phyloP scores from a whole-genome alignment of 306 rosid species.

The Morella rubra region DNA sequence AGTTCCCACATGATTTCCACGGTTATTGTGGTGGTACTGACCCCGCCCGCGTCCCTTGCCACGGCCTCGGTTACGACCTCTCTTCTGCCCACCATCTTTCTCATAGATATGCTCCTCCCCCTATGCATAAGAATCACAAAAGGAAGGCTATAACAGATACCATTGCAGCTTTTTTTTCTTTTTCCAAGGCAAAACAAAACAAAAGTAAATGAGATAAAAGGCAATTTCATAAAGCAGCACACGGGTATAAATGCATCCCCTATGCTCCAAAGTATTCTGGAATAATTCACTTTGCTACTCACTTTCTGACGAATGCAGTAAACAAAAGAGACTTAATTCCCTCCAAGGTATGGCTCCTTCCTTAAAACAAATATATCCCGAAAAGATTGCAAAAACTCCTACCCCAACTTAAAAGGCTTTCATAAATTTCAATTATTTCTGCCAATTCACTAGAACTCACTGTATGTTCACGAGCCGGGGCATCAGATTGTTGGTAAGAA shows the following conservation, averaged over 20 bases:
- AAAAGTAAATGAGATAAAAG: neutral
- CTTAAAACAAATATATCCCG: no score
- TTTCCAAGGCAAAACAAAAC: no score
- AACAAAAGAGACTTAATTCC: no score
- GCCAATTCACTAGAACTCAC: constrained; percentile 45
- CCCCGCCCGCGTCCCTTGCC: constrained; percentile 82
- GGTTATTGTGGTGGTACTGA: constrained; percentile 63
- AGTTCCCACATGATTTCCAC: constrained; percentile 58
- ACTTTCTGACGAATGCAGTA: no score
- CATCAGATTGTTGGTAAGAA: constrained; percentile 50
- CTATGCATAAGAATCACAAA: constrained; percentile 35
- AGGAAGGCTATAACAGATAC: neutral
- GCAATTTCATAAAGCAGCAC: neutral
- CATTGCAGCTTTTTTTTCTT: neutral
- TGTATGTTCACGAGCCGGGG: constrained; percentile 50
- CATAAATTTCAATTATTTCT: neutral
- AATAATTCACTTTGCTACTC: neutral
- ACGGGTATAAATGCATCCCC: neutral
- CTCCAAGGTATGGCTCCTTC: no score
- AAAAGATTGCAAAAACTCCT: no score
- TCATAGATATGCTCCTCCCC: constrained; percentile 81
- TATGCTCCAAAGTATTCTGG: neutral
- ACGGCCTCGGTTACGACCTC: constrained; percentile 63
- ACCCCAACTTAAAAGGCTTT: no score
- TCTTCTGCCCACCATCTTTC: constrained; percentile 76